A percentile compares a stretch with the other conserved stretches of the same genome.
Conservation (phyloP, 2,329 filamentous ascomycete species). For the Aspergillus pseudoterreus region DNA sequence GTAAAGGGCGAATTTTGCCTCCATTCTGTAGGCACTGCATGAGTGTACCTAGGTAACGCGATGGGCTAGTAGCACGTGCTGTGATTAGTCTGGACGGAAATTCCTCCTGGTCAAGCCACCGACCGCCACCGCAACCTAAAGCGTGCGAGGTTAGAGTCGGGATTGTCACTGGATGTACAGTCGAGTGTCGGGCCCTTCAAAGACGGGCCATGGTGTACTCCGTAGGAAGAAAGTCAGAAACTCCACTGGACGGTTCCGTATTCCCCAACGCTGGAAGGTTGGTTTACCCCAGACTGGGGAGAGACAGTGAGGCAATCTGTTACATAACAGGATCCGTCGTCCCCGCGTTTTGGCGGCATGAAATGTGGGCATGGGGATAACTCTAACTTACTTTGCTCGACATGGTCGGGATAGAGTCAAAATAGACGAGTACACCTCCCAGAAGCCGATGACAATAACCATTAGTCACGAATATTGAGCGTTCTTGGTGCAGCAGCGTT, state of each 20-base stretch:
- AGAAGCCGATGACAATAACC: neutral
- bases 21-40: too few relatives aligned
- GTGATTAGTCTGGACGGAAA: neutral
- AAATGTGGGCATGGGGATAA: slow-evolving; percentile 6
- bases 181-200: neutral
- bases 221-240: too few relatives aligned
- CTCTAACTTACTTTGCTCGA: slow-evolving; percentile 7
- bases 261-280: neutral
- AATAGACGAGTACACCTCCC: too few relatives aligned
- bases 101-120: neutral
- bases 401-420: neutral
- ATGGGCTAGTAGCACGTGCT: neutral
- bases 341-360: slow-evolving; percentile 22
- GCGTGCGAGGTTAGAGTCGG: neutral
- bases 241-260: neutral
- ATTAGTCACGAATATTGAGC: neutral
- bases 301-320: slow-evolving; percentile 24
- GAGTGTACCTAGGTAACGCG: neutral
- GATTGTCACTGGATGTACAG: neutral
- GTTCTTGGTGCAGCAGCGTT: too few relatives aligned
- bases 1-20: too few relatives aligned
- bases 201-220: too few relatives aligned
- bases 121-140: neutral
- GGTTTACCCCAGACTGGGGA: slow-evolving; percentile 7
- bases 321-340: slow-evolving; percentile 24